Evolutionary conservation across 768 basidiomycete species (phyloP).

Genomic region (Termitomyces bulborhizus): DNA sequence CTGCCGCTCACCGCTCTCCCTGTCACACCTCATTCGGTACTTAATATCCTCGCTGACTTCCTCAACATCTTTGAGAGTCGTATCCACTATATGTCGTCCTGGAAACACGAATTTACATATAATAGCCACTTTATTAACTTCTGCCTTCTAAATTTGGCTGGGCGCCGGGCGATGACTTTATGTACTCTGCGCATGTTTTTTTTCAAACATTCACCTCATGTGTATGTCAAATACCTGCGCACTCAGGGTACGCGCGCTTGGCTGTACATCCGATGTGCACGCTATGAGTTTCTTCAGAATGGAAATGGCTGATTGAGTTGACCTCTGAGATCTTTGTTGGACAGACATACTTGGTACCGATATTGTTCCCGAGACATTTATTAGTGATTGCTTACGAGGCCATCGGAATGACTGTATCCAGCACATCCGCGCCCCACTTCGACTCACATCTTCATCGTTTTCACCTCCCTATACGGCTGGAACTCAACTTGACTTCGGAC

Average conservation of each 20-base stretch:
- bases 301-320: too few relatives aligned
- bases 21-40: neutral
- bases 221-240: neutral
- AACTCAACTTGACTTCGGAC: neutral
- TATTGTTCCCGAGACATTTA: neutral
- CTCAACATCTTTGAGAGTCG: neutral
- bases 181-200: neutral
- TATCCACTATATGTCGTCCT: too few relatives aligned
- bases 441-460: neutral
- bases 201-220: neutral
- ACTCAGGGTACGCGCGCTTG: neutral
- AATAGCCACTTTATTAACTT: neutral
- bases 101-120: neutral
- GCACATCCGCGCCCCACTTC: neutral
- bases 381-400: neutral
- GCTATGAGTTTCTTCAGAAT: neutral
- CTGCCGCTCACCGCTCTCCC: neutral
- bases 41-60: neutral
- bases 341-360: too few relatives aligned
- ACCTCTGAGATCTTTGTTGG: neutral
- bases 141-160: neutral
- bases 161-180: too few relatives aligned
- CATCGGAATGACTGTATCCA: neutral
- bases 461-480: neutral
- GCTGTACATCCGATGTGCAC: neutral